Evolutionary conservation across 352 stramenopile species (phyloP), one percentile per base, ranked within the genome.

Genomic region (Pythium apleroticum): DNA sequence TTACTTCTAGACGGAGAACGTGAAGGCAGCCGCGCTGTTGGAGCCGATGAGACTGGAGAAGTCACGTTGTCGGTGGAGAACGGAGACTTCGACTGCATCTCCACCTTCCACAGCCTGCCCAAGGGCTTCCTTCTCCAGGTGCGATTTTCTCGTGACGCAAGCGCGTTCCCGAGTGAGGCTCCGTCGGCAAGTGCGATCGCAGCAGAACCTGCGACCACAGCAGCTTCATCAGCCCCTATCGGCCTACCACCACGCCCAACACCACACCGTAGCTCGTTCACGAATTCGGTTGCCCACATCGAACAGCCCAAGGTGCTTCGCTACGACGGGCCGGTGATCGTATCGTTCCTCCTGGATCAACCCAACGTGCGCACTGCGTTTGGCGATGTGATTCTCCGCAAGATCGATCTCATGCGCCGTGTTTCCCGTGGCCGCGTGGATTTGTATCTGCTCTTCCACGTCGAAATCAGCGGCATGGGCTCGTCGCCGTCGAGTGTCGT

Each of bases 11-110:
- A 95, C n/a, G 45, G 61, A 24, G 41, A 49, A 15, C 17, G 41
- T 39, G 68, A 71, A 4, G 60, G 75, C 11, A 64, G 33, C 24
- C 65, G 78, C 41, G 50, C 52, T 0, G 41, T 52, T 12, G 50
- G 63, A 39, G 48, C 71, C n/a, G 50, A 61, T 27, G 73, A 80
- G 57, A 73, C 72, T 7, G 75, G 79, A 19, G 63, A 88, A 15
- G 60, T 75, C 24, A 88, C 74, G 28, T 45, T 96, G 41, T 74
- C 65, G 3, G 65, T 93, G 7, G 77, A 83, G 19, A 84, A 81
- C 12, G 88, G 86, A 15, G 88, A 95, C 56, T 96, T 96, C 52
- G 88, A 96, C 63, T 90, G 73, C 59, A 84, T 94, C 54, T 93
- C 88, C 1, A 77, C 71, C 4, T 84, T 71, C n/a, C 86, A 91